phyloP scores from a whole-genome alignment of 129 eudicot genomes.

The Escallonia herrerae region DNA sequence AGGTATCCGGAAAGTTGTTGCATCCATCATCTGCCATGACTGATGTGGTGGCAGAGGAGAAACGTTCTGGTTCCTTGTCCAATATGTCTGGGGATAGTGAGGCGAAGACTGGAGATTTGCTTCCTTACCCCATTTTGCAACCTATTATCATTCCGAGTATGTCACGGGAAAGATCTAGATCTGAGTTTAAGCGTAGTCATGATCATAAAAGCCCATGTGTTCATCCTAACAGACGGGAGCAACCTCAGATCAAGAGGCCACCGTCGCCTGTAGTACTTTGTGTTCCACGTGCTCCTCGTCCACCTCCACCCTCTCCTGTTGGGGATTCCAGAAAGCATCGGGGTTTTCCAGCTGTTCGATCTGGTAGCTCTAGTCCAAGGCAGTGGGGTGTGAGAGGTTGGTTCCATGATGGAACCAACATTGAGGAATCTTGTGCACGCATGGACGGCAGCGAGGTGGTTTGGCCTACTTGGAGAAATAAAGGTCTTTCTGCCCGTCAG shows the following conservation, averaged over 20 bases:
- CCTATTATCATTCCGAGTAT: constrained; percentile 85
- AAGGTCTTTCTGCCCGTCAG: constrained; percentile 66
- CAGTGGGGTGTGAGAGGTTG: constrained; percentile 97
- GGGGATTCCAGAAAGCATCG: constrained; percentile 75
- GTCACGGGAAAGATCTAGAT: constrained; percentile 70
- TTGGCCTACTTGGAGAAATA: constrained; percentile 94
- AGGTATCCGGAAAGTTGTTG: constrained; percentile 52
- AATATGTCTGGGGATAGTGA: constrained; percentile 62
- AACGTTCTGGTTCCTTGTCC: constrained; percentile 53
- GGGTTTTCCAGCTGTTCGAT: constrained; percentile 92
- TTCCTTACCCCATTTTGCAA: constrained; percentile 75
- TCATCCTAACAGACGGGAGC: constrained; percentile 75
- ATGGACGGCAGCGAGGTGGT: constrained; percentile 77
- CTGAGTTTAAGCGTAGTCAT: constrained; percentile 61
- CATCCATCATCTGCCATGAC: constrained; percentile 52
- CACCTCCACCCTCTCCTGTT: constrained; percentile 66
- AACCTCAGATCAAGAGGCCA: constrained; percentile 76
- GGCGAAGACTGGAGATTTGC: constrained; percentile 61
- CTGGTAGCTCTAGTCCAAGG: constrained; percentile 99
- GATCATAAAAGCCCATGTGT: constrained; percentile 93
- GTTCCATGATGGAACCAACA: constrained; percentile 71
- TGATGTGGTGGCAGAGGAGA: constrained; percentile 56
- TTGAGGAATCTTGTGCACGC: constrained; percentile 68
- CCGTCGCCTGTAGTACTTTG: constrained; percentile 98
- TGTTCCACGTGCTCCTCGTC: constrained; percentile 78